Evolutionary conservation across 73 alveolate species (phyloP).

Genomic region (Paramecium sexaurelia): DNA sequence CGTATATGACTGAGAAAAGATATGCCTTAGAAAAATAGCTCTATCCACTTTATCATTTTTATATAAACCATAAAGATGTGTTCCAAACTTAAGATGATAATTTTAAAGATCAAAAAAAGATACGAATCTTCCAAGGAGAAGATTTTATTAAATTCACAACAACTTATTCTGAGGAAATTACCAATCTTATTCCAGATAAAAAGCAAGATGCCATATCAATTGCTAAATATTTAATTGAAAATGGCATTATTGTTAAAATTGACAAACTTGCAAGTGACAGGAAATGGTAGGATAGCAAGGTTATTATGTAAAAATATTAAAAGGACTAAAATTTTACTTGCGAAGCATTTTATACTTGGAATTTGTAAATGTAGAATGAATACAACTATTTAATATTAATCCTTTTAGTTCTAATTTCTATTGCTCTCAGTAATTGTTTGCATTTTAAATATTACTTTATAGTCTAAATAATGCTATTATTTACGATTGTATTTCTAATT

Average conservation of each 20-base stretch:
- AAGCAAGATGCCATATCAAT: background rate
- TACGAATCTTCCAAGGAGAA: background rate
- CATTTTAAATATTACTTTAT: background rate
- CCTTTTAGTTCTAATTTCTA: too few relatives aligned
- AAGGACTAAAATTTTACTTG: background rate
- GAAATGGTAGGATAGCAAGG: background rate
- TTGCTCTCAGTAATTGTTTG: too few relatives aligned
- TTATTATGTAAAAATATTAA: background rate
- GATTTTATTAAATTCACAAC: background rate
- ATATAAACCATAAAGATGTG: background rate
- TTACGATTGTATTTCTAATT: background rate
- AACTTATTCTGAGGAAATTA: background rate
- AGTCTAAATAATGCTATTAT: background rate
- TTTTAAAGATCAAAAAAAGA: background rate
- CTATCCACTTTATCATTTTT: background rate
- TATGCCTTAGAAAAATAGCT: background rate
- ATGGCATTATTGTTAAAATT: background rate
- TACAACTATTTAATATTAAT: too few relatives aligned
- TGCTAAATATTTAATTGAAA: background rate
- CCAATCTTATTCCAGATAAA: background rate
- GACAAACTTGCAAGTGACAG: background rate
- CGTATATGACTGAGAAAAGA: background rate
- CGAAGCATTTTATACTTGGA: slow-evolving; percentile 7
- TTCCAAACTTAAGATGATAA: background rate
- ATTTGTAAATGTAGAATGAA: background rate